Evolutionary conservation across 148 eudicot species (phyloP), one percentile per base, ranked within the genome.

Genomic region (Persicaria maculosa): DNA sequence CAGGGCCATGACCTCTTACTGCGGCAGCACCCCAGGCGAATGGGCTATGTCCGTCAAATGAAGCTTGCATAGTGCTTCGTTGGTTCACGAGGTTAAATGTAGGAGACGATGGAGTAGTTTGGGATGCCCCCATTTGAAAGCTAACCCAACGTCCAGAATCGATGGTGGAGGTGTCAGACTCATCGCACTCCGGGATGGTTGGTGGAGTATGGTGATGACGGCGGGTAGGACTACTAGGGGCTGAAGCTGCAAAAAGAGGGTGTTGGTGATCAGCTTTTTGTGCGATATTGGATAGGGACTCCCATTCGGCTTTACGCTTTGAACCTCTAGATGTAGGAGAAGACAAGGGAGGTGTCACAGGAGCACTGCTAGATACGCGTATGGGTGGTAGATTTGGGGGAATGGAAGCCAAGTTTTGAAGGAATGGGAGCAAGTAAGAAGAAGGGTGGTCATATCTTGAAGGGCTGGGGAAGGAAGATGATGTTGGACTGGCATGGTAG

Each of bases 331-430:
- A 80, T 72, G 88, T 88, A 4, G 98, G 98, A 50, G 98, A 95
- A 20, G 97, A 91, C 4, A 90, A 85, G 44, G 97, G 98, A 2
- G 98, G 98, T 0, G 98, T 94, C 9, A 94, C 92, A 14, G 98
- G 98, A 25, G 98, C 98, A 71, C 98, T 94, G 77, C 84, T 94
- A 10, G 98, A 94, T 55, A 94, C 88, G 8, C 98, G 90, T n/a
- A 91, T 80, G 44, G 89, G 83, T 15, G 93, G 93, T 5, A 93
- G 91, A 57, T 94, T 84, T 0, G 86, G 31, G 12, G 97, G 93
- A 68, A 91, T 81, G 36, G 90, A 84, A 50, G 87, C 83, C 48
- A 90, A 65, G 80, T 91, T 90, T 12, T 77, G 87, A 47, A 94
- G 96, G 82, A 90, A 94, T 15, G 98, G 96, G 19, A 91, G 86